phyloP scores from a whole-genome alignment of 495 filamentous ascomycete genomes.

The Filosporella fistucella region DNA sequence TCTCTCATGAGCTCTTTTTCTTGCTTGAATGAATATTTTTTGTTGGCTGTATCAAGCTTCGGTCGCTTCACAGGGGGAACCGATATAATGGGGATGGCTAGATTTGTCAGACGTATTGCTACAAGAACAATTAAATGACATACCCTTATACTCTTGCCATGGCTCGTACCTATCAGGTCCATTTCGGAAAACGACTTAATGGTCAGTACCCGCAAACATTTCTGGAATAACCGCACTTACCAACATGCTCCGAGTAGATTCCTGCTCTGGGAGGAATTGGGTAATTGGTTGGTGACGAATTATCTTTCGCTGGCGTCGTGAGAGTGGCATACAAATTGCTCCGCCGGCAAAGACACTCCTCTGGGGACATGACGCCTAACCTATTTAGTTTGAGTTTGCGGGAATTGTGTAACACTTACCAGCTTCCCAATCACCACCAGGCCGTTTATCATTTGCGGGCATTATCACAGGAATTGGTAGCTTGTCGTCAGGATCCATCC shows the following conservation, averaged over 20 bases:
- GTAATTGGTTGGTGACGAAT: slow-evolving; percentile 47
- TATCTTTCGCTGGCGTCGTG: slow-evolving; percentile 44
- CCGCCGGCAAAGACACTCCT: slow-evolving; percentile 66
- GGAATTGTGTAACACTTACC: slow-evolving; percentile 31
- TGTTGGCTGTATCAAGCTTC: slow-evolving; percentile 60
- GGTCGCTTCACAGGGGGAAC: slow-evolving; percentile 66
- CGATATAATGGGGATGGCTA: slow-evolving; percentile 63
- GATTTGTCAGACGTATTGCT: slow-evolving; percentile 25
- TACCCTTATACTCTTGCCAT: slow-evolving; percentile 33
- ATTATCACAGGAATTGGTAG: slow-evolving; percentile 61
- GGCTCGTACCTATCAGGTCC: slow-evolving; percentile 42
- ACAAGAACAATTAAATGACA: slow-evolving; percentile 32
- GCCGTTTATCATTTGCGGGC: slow-evolving; percentile 67
- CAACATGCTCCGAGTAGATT: slow-evolving; percentile 61
- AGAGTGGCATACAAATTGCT: slow-evolving; percentile 66
- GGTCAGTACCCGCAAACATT: not conserved
- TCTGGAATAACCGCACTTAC: slow-evolving; percentile 32
- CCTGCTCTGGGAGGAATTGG: slow-evolving; percentile 62
- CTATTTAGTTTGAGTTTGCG: not conserved
- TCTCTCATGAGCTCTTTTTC: slow-evolving; percentile 67
- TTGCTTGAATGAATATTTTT: slow-evolving; percentile 60
- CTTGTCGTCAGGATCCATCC: slow-evolving; percentile 31
- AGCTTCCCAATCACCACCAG: slow-evolving; percentile 76
- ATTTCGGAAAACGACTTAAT: slow-evolving; percentile 46
- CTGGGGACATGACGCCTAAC: slow-evolving; percentile 50